Conservation (phyloP, 108 stramenopile species). For the Nitzschia sp. region DNA sequence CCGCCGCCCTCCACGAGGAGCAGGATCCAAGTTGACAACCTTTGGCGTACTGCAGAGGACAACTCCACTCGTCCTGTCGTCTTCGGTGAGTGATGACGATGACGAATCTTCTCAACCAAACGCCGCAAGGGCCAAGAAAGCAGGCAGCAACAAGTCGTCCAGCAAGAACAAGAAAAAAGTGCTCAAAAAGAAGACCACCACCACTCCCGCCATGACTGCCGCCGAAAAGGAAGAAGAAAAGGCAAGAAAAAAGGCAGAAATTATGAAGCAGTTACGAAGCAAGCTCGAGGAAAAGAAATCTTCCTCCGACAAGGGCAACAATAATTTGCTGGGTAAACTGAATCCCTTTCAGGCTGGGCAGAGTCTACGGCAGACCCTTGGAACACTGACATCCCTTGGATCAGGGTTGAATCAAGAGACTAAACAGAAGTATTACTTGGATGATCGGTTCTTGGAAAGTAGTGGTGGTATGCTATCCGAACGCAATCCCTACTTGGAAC, state of each 20-base stretch:
- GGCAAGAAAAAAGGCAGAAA: conserved; percentile 24
- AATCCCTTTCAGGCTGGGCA: conserved; percentile 86
- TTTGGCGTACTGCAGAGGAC: too few relatives aligned
- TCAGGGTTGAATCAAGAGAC: conserved; percentile 31
- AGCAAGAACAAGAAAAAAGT: conserved; percentile 1
- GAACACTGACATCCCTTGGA: conserved; percentile 38
- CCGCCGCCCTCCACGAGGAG: too few relatives aligned
- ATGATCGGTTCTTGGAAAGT: conserved; percentile 49
- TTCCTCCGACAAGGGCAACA: background rate
- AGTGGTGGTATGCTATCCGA: conserved; percentile 8
- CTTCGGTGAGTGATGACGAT: background rate
- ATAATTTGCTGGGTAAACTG: conserved; percentile 21
- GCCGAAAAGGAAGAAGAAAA: conserved; percentile 1
- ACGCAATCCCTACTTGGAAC: conserved; percentile 14
- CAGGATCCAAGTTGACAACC: too few relatives aligned
- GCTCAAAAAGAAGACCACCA: background rate
- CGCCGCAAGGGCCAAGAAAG: background rate
- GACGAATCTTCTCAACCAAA: background rate
- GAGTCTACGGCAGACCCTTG: conserved; percentile 60
- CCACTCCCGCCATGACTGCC: background rate
- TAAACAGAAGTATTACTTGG: conserved; percentile 57
- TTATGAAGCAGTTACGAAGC: conserved; percentile 29
- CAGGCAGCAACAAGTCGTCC: background rate
- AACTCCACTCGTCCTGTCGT: background rate
- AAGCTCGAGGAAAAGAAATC: conserved; percentile 15